These are phyloP conservation scores for Vaucheria bursata DNA, from an alignment of 352 stramenopile genomes.

Conservation along the genomic window DNA sequence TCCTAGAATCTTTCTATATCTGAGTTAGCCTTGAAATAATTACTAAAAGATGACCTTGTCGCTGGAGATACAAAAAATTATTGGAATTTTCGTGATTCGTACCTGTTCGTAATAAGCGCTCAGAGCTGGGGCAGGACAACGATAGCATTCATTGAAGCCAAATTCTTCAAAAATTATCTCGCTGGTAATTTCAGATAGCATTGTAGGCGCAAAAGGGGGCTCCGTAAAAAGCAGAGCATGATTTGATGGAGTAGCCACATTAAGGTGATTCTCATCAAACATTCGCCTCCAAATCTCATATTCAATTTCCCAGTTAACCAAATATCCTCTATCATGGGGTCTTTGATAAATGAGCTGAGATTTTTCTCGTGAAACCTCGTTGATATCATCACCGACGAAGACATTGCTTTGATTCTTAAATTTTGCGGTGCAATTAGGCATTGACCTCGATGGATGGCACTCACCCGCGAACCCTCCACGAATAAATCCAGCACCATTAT, in stretches of 20 bases:
- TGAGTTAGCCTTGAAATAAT: too few relatives aligned
- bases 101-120: slow-evolving; percentile 44
- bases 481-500: slow-evolving; percentile 40
- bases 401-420: slow-evolving; percentile 21
- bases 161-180: slow-evolving; percentile 48
- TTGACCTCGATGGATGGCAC: slow-evolving; percentile 12
- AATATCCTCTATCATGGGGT: slow-evolving; percentile 51
- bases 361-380: slow-evolving; percentile 33
- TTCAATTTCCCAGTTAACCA: slow-evolving; percentile 50
- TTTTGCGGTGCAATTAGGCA: slow-evolving; percentile 38
- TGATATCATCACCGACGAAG: slow-evolving; percentile 46
- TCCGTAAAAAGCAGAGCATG: slow-evolving; percentile 12
- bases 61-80: too few relatives aligned
- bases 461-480: slow-evolving; percentile 35
- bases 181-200: slow-evolving; percentile 3
- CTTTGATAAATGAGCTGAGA: slow-evolving; percentile 39
- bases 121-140: slow-evolving; percentile 29
- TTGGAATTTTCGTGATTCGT: too few relatives aligned
- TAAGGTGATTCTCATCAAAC: neutral
- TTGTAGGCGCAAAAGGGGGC: slow-evolving; percentile 8
- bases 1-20: too few relatives aligned
- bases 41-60: too few relatives aligned
- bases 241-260: neutral
- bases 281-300: slow-evolving; percentile 28
- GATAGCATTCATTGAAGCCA: slow-evolving; percentile 43